Base-by-base conservation (phyloP, 192 early-diverging fungal species). In the Backusella tarrabulga region DNA sequence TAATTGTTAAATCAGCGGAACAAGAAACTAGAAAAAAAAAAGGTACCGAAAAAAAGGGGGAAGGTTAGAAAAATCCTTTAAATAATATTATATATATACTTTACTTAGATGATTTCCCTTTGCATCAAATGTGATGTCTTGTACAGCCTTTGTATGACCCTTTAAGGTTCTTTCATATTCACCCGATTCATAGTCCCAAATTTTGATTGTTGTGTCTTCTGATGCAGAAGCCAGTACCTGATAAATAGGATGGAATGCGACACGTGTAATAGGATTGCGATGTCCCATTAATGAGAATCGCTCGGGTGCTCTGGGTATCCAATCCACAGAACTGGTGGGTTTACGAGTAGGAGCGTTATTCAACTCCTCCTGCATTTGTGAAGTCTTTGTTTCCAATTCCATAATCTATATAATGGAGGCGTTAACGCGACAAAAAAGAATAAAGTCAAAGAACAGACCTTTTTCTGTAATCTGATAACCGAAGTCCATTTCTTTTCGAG, bases 141-240 rank as follows among this genome's bases (percentile, higher is more conserved):
- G 93, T n/a, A 99, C 95, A 14, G 96, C 87, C 76, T 97, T 97
- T 1, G 97, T 99, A 79, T 99, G 97, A 46, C 97, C 97, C 78
- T 97, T 97, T 6, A 99, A 84, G 0, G 97, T 96, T 40, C 93
- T 83, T 81, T 98, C 97, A 84, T 94, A 97, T 52, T 94, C 93
- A 50, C 94, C 97, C 14, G 95, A 90, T 80, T 99, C 97, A 67
- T 92, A 91, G 86, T 98, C 97, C 93, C 93, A 99, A 40, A 98
- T 91, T 76, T 95, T 95, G 70, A 98, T 92, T 0, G 96, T 92
- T 60, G 95, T 92, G 75, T 99, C 97, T 79, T 99, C 97, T 15
- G 92, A 92, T 17, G 94, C 93, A 4, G 97, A 90, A 0, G 94
- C 95, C n/a, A 97, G 68, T 6, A 93, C 75, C 19, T 91, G 85